These are phyloP conservation scores for Epithemia pelagica DNA, from an alignment of 108 stramenopile species.

Conservation along the genomic window DNA sequence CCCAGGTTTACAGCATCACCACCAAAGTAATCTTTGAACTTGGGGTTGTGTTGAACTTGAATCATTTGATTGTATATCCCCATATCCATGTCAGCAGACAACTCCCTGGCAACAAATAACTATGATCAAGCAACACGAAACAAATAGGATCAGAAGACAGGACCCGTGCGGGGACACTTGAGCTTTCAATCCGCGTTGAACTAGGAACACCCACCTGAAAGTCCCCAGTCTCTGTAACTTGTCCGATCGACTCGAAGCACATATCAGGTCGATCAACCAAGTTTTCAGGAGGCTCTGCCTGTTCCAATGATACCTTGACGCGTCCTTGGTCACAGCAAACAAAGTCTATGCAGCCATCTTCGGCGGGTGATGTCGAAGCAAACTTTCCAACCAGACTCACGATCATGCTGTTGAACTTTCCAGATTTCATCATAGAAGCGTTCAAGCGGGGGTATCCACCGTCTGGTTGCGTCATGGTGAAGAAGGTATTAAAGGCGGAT, in stretches of 20 bases:
- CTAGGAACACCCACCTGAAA: background rate
- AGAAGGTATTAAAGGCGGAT: constrained; percentile 1
- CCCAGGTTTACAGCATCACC: background rate
- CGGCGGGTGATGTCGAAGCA: background rate
- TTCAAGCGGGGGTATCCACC: constrained; percentile 64
- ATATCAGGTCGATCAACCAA: constrained; percentile 7
- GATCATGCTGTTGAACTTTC: constrained; percentile 29
- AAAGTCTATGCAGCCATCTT: background rate
- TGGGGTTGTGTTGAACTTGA: constrained; percentile 32
- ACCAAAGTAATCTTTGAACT: constrained; percentile 38
- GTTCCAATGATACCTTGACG: background rate
- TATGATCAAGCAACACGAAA: constrained; percentile 14
- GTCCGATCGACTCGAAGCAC: constrained; percentile 29
- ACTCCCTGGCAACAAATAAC: constrained; percentile 43
- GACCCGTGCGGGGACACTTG: background rate
- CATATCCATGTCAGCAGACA: constrained; percentile 41
- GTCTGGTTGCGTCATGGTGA: constrained; percentile 42
- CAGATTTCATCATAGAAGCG: constrained; percentile 45
- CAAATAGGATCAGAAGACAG: background rate
- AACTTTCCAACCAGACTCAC: constrained; percentile 3
- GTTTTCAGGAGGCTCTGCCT: constrained; percentile 9
- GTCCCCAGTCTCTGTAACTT: background rate
- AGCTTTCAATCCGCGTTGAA: background rate
- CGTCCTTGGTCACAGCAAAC: constrained; percentile 6
- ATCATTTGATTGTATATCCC: constrained; percentile 48